Percentiles rank a stretch among this genome's conserved stretches.
Evolutionary conservation across 306 rosid genomes (phyloP).

Genomic region (Gynostemma pentaphyllum): DNA sequence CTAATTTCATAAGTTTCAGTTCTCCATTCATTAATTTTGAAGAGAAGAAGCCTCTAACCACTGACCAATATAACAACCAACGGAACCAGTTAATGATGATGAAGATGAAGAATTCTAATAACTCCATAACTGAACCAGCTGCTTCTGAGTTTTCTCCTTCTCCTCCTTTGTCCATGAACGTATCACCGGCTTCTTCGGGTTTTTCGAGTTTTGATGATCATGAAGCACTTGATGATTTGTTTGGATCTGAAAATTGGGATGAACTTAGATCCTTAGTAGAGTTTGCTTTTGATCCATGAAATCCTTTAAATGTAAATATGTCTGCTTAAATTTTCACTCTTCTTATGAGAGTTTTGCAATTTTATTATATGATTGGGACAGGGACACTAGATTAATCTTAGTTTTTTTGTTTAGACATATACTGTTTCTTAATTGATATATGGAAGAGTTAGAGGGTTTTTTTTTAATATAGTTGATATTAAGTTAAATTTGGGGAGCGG

Average conservation of each 20-base stretch:
- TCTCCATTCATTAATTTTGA: conserved; percentile 12
- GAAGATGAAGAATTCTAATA: background rate
- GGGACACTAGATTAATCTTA: background rate
- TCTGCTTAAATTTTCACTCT: background rate
- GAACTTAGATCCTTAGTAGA: conserved; percentile 67
- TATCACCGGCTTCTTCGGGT: conserved; percentile 23
- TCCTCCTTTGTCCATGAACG: conserved; percentile 17
- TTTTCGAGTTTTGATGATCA: conserved; percentile 14
- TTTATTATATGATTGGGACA: background rate
- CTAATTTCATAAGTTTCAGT: conserved; percentile 7
- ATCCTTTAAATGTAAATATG: background rate
- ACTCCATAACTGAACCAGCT: background rate
- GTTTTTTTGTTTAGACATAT: background rate
- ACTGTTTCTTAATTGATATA: background rate
- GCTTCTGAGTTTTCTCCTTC: conserved; percentile 21
- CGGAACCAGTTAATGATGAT: conserved; percentile 11
- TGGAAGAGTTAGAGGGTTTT: background rate
- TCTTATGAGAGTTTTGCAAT: background rate
- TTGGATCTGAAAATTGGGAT: conserved; percentile 42
- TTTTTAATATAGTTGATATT: no score
- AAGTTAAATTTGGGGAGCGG: no score
- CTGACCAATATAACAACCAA: background rate
- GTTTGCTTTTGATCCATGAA: conserved; percentile 39
- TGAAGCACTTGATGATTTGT: background rate
- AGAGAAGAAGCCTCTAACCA: conserved; percentile 21